These are phyloP conservation scores for Leishmania guyanensis DNA, from an alignment of 208 protist genomes.

Conservation along the genomic window DNA sequence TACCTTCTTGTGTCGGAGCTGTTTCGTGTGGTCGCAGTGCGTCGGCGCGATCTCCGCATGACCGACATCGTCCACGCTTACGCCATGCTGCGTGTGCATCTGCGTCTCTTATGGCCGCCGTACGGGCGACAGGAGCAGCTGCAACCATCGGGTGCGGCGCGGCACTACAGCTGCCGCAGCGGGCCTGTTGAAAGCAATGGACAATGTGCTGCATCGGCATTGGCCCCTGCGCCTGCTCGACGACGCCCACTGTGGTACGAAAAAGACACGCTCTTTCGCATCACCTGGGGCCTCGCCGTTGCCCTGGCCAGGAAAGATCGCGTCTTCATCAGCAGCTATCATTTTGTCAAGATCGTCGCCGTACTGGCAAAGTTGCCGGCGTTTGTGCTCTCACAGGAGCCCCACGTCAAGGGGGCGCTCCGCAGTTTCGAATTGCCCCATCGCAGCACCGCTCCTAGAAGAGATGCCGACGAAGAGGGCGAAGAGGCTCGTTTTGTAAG, in stretches of 20 bases:
- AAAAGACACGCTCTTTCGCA: conserved; percentile 44
- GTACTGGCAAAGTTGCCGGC: conserved; percentile 60
- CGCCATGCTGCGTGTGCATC: conserved; percentile 68
- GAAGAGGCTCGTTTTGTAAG: conserved; percentile 3
- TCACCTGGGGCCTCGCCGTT: conserved; percentile 51
- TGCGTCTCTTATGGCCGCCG: conserved; percentile 51
- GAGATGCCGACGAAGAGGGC: background rate
- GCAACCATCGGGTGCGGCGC: conserved; percentile 1
- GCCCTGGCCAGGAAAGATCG: conserved; percentile 55
- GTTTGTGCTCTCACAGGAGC: conserved; percentile 41
- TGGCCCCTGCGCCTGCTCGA: background rate
- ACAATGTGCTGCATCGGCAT: background rate
- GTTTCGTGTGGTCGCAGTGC: conserved; percentile 22
- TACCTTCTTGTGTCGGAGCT: conserved; percentile 27
- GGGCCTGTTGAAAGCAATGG: no score
- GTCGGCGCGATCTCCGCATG: conserved; percentile 58
- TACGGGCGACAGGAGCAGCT: conserved; percentile 13
- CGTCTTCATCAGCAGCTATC: conserved; percentile 68
- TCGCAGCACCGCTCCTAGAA: background rate
- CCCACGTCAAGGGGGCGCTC: conserved; percentile 18
- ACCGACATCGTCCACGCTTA: conserved; percentile 76
- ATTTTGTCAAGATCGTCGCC: conserved; percentile 75
- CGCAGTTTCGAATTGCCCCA: background rate
- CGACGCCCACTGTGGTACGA: conserved; percentile 30
- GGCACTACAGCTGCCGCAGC: background rate